Base-by-base conservation (phyloP, 495 filamentous ascomycete genomes). In the Neurospora discreta region DNA sequence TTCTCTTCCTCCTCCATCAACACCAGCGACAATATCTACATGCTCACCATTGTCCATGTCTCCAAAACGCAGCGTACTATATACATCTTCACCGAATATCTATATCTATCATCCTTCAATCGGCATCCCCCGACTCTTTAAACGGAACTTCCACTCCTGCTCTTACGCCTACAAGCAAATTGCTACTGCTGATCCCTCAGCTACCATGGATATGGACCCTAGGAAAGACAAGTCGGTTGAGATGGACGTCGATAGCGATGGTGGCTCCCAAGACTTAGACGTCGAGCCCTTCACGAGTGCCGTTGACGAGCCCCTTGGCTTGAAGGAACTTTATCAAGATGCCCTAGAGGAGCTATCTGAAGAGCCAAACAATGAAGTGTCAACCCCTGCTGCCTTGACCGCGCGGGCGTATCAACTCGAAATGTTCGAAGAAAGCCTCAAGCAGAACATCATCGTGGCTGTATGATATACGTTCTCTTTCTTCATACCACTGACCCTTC, bases 391-490 rank as follows among this genome's bases (percentile, higher is more conserved):
- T 15, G 70, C 78, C 43, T 82, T 84, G 74, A 76, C 78, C 18
- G 77, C 92, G 3, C 89, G 94, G 26, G 87, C 86, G 5, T 98
- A 98, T 77, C 95, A 98, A 81, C 77, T 88, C 42, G 95, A 98
- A 83, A 98, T 98, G 94, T 85, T 96, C 23, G 89, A 94, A 73
- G 89, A 90, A 75, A 95, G 93, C 77, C 80, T 95, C 76, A 86
- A 86, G 70, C 80, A 86, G 70, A 97, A 97, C 78, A 90, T 93
- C 71, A 95, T 98, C 74, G 91, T 98, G 70, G 89, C 89, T 16
- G 93, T 94, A 84, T 38, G 88, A 68, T 43, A 38, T 70, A 39
- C 23, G 4, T 18, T 26, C 7, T 36, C 26, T 36, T 65, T 65
- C 8, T 4, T 65, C 6, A 36, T 33, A 11, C 6, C 18, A 6